Evolutionary conservation across 495 filamentous ascomycete species (phyloP).

Genomic region (Neurospora sp.): DNA sequence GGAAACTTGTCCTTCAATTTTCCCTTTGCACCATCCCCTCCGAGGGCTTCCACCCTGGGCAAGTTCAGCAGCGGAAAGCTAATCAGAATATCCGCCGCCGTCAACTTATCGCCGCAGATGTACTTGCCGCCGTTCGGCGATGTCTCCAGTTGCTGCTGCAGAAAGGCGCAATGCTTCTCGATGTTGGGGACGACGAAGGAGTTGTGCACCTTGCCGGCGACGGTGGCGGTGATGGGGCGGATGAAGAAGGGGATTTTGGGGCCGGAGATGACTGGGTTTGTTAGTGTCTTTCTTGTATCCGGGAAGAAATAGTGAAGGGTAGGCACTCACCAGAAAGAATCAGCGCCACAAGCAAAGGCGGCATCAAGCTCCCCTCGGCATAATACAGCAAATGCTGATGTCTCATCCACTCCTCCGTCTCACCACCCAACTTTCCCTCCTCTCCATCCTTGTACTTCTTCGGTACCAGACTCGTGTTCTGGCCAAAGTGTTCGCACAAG

Average conservation of each 20-base stretch:
- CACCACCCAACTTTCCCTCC: conserved; percentile 48
- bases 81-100: conserved; percentile 73
- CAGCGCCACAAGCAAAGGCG: conserved; percentile 6
- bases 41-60: conserved; percentile 48
- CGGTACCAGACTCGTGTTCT: conserved; percentile 44
- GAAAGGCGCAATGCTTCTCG: conserved; percentile 54
- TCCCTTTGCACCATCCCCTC: conserved; percentile 15
- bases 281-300: not conserved
- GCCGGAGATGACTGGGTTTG: conserved; percentile 38
- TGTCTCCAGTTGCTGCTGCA: conserved; percentile 60
- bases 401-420: conserved; percentile 66
- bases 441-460: conserved; percentile 48
- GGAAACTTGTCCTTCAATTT: conserved; percentile 16
- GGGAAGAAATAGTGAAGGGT: not conserved
- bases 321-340: conserved; percentile 12
- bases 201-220: conserved; percentile 52
- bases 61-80: conserved; percentile 53
- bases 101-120: conserved; percentile 62
- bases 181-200: conserved; percentile 55
- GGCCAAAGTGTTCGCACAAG: conserved; percentile 59
- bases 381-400: conserved; percentile 78
- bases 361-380: conserved; percentile 45
- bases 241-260: conserved; percentile 75
- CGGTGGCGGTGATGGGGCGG: conserved; percentile 57
- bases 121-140: conserved; percentile 48